These are phyloP conservation scores for Wolfiporia cocos DNA, from an alignment of 1,284 basidiomycete genomes.

Conservation along the genomic window DNA sequence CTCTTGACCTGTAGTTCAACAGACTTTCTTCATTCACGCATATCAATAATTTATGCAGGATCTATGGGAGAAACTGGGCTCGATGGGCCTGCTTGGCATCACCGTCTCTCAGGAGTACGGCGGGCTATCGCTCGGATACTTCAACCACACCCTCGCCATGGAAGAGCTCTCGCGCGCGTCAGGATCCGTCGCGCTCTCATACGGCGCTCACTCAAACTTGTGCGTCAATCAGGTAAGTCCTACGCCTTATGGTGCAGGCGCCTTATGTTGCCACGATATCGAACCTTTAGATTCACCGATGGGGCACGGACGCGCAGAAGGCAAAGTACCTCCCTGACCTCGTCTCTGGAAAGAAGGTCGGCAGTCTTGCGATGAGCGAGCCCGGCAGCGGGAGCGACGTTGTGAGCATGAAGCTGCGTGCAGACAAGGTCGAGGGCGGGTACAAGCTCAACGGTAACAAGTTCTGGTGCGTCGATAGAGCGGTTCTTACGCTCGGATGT, in stretches of 20 bases:
- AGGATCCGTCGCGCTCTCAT: slow-evolving; percentile 87
- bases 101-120: slow-evolving; percentile 79
- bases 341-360: slow-evolving; percentile 79
- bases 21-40: neutral
- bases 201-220: slow-evolving; percentile 91
- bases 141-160: slow-evolving; percentile 90
- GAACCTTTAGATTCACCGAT: slow-evolving; percentile 61
- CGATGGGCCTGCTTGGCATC: slow-evolving; percentile 82
- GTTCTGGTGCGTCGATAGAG: slow-evolving; percentile 64
- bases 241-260: neutral
- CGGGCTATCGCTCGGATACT: slow-evolving; percentile 77
- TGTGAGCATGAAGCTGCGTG: slow-evolving; percentile 83
- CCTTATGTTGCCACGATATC: neutral
- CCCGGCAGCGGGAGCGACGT: slow-evolving; percentile 90
- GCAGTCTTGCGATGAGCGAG: slow-evolving; percentile 93
- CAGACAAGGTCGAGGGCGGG: slow-evolving; percentile 70
- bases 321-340: slow-evolving; percentile 84
- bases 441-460: slow-evolving; percentile 87
- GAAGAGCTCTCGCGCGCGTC: slow-evolving; percentile 88
- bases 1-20: neutral
- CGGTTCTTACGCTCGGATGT: neutral
- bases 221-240: slow-evolving; percentile 65
- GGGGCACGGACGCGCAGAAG: slow-evolving; percentile 86
- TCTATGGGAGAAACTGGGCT: slow-evolving; percentile 84
- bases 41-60: slow-evolving; percentile 42